Percentiles rank a stretch among this genome's conserved stretches.
phyloP scores from a whole-genome alignment of 208 protist species.

The Entamoeba dispar region DNA sequence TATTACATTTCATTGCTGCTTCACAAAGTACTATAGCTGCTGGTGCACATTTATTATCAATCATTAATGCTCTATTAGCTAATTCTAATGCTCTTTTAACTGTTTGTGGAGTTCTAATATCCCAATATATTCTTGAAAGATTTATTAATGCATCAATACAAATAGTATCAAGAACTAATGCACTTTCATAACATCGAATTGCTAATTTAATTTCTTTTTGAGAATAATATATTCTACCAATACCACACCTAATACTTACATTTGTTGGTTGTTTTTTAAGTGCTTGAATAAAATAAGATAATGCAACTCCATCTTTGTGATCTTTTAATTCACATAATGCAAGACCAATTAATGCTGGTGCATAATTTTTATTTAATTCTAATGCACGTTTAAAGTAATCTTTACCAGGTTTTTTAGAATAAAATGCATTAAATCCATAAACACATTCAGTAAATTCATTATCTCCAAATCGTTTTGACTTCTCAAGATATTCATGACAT shows the following conservation, averaged over 20 bases:
- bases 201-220: not conserved
- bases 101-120: not conserved
- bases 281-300: not conserved
- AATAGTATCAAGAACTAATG: not conserved
- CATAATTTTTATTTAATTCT: not conserved
- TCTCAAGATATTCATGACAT: not conserved
- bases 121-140: not conserved
- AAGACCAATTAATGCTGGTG: not conserved
- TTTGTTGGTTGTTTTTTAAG: not conserved
- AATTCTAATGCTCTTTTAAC: not conserved
- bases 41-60: not conserved
- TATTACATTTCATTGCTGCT: not conserved
- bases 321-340: not conserved
- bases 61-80: not conserved
- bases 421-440: not conserved
- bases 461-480: not conserved
- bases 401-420: not conserved
- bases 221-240: not conserved
- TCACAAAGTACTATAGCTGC: not conserved
- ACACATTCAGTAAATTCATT: not conserved
- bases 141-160: not conserved
- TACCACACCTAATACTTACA: not conserved
- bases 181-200: not conserved
- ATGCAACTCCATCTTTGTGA: not conserved
- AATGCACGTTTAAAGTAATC: not conserved